Base-by-base conservation (phyloP, 31 red algal genomes). In the Asparagopsis taxiformis region DNA sequence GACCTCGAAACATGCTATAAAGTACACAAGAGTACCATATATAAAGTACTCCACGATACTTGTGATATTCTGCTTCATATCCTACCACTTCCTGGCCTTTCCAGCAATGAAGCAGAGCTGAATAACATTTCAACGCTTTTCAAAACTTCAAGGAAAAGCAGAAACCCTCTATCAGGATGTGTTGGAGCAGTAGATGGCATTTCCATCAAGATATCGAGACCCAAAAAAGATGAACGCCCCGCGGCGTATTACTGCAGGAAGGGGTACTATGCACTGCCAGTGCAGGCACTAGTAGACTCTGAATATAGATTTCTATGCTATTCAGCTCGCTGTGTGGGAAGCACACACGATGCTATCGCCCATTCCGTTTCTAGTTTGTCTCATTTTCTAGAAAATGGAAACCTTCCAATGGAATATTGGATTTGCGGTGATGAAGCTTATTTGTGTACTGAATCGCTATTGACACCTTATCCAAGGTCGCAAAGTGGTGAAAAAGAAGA, bases 361-460 rank as follows among this genome's bases (percentile, higher is more conserved):
- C 35, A 44, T 48, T 36, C 0, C 20, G 31, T 34, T 13, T 67
- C 63, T 15, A 21, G 20, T 21, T 48, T 67, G 0, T 38, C 33
- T 25, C 0, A 36, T 17, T 38, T 0, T 67, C 21, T 44, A 15
- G 32, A 67, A 48, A 17, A 46, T 7, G 35, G 44, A 3, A 44
- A 44, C 16, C 32, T 67, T 17, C 15, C 35, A 43, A 23, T 13
- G 3, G 63, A 46, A 0, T 67, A 43, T 13, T 67, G 63, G 63
- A 46, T 67, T 17, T 30, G 21, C 20, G 30, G 20, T 16, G 34
- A 67, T 24, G 63, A 67, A 43, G 63, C 34, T 13, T 67, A 67
- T 36, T 21, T 43, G 31, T 50, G 63, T 67, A 67, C 63, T 22
- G 63, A 67, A 43, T 67, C 35, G 28, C 38, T 67, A 43, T 43